These are phyloP conservation scores for Gloeopeniophorella convolvens DNA, from an alignment of 768 basidiomycete genomes.

Conservation along the genomic window DNA sequence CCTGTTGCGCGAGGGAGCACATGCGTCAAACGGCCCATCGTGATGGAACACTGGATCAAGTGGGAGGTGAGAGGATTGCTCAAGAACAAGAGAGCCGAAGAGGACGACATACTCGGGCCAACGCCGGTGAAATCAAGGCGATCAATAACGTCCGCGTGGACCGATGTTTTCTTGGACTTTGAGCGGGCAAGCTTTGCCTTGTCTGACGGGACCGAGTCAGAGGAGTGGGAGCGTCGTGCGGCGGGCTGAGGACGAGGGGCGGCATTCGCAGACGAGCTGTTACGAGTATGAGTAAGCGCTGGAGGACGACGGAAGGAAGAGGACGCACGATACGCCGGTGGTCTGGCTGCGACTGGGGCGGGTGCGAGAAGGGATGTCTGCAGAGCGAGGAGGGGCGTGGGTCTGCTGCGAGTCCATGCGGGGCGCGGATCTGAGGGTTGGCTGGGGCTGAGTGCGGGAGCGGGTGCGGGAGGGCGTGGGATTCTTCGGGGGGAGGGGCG, in stretches of 20 bases:
- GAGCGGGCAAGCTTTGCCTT: conserved; percentile 42
- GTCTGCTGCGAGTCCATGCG: conserved; percentile 59
- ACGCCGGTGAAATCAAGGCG: conserved; percentile 81
- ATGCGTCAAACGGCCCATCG: conserved; percentile 88
- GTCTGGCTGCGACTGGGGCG: conserved; percentile 58
- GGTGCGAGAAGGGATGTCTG: conserved; percentile 37
- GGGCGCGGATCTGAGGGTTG: conserved; percentile 18
- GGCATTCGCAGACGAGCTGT: conserved; percentile 3
- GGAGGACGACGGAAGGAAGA: conserved; percentile 12
- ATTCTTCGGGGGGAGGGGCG: conserved; percentile 32
- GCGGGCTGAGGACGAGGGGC: conserved; percentile 22
- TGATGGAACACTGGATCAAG: conserved; percentile 73
- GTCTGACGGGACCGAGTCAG: conserved; percentile 43
- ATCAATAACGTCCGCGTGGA: conserved; percentile 87
- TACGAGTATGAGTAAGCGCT: conserved; percentile 5
- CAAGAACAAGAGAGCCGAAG: conserved; percentile 8
- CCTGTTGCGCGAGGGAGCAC: conserved; percentile 83
- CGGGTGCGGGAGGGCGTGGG: conserved; percentile 15
- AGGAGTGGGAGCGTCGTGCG: conserved; percentile 42
- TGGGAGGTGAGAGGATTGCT: conserved; percentile 21
- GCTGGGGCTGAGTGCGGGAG: conserved; percentile 16
- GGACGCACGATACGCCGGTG: conserved; percentile 36
- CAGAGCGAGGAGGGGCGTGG: conserved; percentile 50
- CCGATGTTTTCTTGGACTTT: conserved; percentile 64
- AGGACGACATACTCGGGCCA: conserved; percentile 60